A percentile compares a stretch with the other conserved stretches of the same genome.
Evolutionary conservation across 805 yeast species (phyloP).

Genomic region (Metschnikowia reukaufii): DNA sequence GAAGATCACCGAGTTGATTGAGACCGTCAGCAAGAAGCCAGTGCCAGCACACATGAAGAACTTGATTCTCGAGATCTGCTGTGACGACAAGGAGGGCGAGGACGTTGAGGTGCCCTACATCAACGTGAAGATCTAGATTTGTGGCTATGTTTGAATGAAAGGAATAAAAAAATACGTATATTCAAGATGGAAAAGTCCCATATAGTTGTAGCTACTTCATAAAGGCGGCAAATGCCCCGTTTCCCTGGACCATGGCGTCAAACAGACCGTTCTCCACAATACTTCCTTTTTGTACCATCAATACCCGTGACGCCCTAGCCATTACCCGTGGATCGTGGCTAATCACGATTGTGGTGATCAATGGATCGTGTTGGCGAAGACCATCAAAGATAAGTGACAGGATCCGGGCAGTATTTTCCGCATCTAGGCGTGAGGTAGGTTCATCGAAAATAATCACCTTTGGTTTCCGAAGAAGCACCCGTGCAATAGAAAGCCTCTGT

Average conservation of each 20-base stretch:
- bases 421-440: conserved; percentile 84
- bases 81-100: conserved; percentile 89
- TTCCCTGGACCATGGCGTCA: conserved; percentile 22
- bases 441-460: conserved; percentile 76
- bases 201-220: conserved; percentile 5
- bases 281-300: conserved; percentile 50
- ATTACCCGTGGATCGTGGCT: conserved; percentile 76
- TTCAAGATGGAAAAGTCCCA: background rate
- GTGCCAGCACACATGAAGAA: conserved; percentile 71
- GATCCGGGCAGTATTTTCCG: conserved; percentile 54
- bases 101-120: conserved; percentile 95
- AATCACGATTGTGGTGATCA: conserved; percentile 53
- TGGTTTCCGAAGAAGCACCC: conserved; percentile 74
- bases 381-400: conserved; percentile 43
- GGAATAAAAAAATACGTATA: background rate
- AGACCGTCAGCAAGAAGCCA: conserved; percentile 81
- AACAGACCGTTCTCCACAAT: conserved; percentile 48
- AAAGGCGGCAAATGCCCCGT: conserved; percentile 27
- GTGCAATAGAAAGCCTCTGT: conserved; percentile 80
- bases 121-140: conserved; percentile 46
- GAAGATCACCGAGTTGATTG: conserved; percentile 73
- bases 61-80: conserved; percentile 84
- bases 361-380: conserved; percentile 19
- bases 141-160: background rate
- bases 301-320: conserved; percentile 51